Evolutionary conservation across 1,284 basidiomycete genomes (phyloP).

Genomic region (Waitea zeae): DNA sequence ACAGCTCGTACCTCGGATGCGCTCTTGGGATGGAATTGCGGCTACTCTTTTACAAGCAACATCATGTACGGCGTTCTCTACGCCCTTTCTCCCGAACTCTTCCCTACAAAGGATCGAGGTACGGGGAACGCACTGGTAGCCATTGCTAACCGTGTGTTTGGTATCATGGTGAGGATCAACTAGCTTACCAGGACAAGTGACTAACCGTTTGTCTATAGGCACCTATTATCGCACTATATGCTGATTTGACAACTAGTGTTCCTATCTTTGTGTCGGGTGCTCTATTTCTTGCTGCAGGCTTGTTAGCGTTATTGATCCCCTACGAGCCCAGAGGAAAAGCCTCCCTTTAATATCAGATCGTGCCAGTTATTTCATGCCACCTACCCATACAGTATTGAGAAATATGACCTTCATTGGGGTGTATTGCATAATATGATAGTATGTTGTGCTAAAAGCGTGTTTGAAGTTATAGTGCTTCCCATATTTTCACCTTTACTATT

Average conservation of each 20-base stretch:
- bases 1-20: constrained; percentile 43
- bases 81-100: constrained; percentile 47
- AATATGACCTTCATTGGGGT: too few relatives aligned
- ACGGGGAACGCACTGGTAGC: constrained; percentile 55
- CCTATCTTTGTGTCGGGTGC: constrained; percentile 59
- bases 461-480: too few relatives aligned
- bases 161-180: constrained; percentile 27
- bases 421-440: too few relatives aligned
- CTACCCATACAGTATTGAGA: too few relatives aligned
- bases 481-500: too few relatives aligned
- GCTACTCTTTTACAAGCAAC: constrained; percentile 42
- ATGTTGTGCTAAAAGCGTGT: too few relatives aligned
- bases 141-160: constrained; percentile 43
- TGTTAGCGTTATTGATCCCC: constrained; percentile 50
- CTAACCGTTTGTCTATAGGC: constrained; percentile 19
- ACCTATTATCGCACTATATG: constrained; percentile 48
- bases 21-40: constrained; percentile 60
- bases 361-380: too few relatives aligned
- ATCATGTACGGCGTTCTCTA: constrained; percentile 65
- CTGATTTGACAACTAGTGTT: constrained; percentile 37
- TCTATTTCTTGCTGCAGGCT: constrained; percentile 41
- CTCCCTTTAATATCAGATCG: constrained; percentile 35
- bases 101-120: constrained; percentile 54
- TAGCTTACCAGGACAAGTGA: constrained; percentile 1
- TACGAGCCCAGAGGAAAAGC: constrained; percentile 55